Conservation (phyloP, 2,329 filamentous ascomycete genomes). For the Aspergillus unguis region DNA sequence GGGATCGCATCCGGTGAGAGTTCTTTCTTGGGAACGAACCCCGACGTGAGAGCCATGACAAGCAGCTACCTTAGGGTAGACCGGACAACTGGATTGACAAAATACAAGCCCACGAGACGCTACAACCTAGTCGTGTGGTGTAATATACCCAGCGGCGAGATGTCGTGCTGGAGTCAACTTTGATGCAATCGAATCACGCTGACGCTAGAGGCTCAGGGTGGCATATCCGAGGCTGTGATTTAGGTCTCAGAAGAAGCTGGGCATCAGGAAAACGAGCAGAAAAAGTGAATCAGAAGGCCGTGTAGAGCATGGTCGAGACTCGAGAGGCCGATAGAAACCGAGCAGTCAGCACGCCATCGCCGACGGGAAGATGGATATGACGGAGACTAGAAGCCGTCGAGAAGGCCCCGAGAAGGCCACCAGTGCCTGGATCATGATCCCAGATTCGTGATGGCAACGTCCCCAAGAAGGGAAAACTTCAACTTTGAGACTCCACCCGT, state of each 20-base stretch:
- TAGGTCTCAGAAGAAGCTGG: neutral
- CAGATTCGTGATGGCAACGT: neutral
- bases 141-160: slow-evolving; percentile 14
- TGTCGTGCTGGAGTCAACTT: slow-evolving; percentile 30
- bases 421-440: neutral
- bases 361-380: neutral
- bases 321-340: slow-evolving; percentile 2
- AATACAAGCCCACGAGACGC: neutral
- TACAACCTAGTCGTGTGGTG: neutral
- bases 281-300: neutral
- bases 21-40: slow-evolving; percentile 18
- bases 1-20: slow-evolving; percentile 22
- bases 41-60: slow-evolving; percentile 11
- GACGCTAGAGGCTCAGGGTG: slow-evolving; percentile 2
- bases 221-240: neutral
- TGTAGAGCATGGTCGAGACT: neutral
- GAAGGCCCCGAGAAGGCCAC: neutral
- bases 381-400: neutral
- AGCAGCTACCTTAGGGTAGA: neutral
- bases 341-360: slow-evolving; percentile 1
- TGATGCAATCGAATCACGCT: slow-evolving; percentile 27
- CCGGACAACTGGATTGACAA: neutral
- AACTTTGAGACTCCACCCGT: slow-evolving; percentile 1
- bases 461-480: slow-evolving; percentile 4
- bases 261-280: neutral